Base-by-base conservation (phyloP, 108 stramenopile genomes). In the Skeletonema tropicum region DNA sequence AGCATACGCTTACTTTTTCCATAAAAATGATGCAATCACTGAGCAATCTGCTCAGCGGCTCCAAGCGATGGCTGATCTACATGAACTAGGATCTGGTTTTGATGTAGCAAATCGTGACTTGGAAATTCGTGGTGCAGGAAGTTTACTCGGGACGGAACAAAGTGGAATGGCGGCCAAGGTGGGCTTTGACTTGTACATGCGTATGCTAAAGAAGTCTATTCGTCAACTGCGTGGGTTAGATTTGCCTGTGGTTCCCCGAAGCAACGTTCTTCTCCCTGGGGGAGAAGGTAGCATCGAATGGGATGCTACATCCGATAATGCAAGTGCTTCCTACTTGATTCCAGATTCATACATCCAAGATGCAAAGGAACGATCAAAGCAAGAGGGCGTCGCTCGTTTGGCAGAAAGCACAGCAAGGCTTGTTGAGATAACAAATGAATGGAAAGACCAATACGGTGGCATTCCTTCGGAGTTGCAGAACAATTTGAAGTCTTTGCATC, bases 181-280 rank as follows among this genome's bases (percentile, higher is more conserved):
- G 61, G 97, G 97, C 23, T 96, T 94, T 70, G 97, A 98, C 85
- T 61, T 98, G 75, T 98, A 98, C 85, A 96, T 96, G 95, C 80
- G 92, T 49, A 96, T 98, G 93, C 76, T 97, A 49, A 94, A 92
- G 74, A 90, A 92, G 68, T 87, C 89, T n/a, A 92, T 96, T 65
- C 86, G 91, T 17, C 87, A 94, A 70, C 81, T 96, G 39, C 71
- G 91, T 25, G 95, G 95, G 2, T 72, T 94, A 17, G 94, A 94
- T 83, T 52, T 95, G 26, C 89, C 90, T 15, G 68, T 85, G 13
- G 90, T 95, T 10, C 90, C 90, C 33, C 72, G 90, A 15, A 93
- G 91, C 11, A 91, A 92, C 57, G 83, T 96, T 15, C 26, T 92
- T 38, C 78, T 96, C 6, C 88, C 88, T 13, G 77, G 73, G 17